Evolutionary conservation across 1,284 basidiomycete species (phyloP), one percentile per base, ranked within the genome.

Genomic region (Xanthoconium separans): DNA sequence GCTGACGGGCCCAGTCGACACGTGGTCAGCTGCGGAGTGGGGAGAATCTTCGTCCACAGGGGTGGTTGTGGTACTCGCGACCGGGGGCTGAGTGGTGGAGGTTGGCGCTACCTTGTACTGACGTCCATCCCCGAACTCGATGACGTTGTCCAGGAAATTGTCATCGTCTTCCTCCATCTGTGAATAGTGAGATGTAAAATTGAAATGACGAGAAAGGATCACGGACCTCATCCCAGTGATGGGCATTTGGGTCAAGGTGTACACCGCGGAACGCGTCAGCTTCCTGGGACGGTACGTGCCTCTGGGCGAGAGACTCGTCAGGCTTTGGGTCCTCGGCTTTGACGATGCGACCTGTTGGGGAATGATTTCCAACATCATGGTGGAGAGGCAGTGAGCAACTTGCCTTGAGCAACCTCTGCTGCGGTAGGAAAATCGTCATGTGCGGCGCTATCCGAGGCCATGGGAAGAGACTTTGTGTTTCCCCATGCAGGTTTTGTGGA

Each of bases 211-310:
- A 46, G 31, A 45, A 24, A 51, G 39, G 41, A 44, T 30, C 27
- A 78, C 89, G 63, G 56, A 96, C 93, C 80, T 95, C 93, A 64
- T 97, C 95, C 95, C 95, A 98, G 67, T 96, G 93, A 68, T 94
- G 91, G 6, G 90, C 85, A 65, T 95, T 94, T 44, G 93, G 91
- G 73, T 95, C 87, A 44, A 97, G 75, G 72, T 96, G 94, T 2
- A 93, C 86, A 0, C 93, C 93, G 42, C 93, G 82, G 71, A 98
- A 98, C 2, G 92, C 89, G 71, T 96, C 94, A n/a, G 87, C 89
- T 62, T 91, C 84, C 61, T 87, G 85, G 57, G 78, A 74, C 24
- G 80, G 65, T 85, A 83, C 66, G 85, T 85, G 61, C 79, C 78
- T 9, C 11, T 48, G 45, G 1, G 34, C 15, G 22, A 50, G 47